Base-by-base conservation (phyloP, 75 land plant species). In the Picea glauca region DNA sequence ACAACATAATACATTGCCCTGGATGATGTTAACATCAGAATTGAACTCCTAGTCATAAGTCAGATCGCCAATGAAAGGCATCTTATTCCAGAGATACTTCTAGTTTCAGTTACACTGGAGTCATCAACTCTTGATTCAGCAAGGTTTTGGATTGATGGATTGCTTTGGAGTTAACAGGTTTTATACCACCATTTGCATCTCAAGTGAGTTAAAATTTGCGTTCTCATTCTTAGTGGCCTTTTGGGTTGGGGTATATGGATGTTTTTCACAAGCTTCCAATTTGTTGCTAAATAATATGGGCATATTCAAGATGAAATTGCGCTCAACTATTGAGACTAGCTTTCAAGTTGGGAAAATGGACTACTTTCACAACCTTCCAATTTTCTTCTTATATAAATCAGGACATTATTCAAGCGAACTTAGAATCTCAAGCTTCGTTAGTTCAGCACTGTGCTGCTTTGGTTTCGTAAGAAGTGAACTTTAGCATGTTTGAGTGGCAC, bases 211-310 rank as follows among this genome's bases (percentile, higher is more conserved):
- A 20, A 40, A 18, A 70, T 32, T 40, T 40, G 12, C 2, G 9
- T 70, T 20, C 7, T 38, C 38, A 38, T 38, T 70, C n/a, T 20
- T 20, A 40, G 12, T 23, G 40, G n/a, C 12, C n/a, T 18, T 20
- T 70, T 70, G 50, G 11, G 73, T 70, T 70, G 46, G 73, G 68
- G 73, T n/a, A 70, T 35, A 70, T 70, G 20, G 54, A 11, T 9
- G 20, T 40, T 70, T 70, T 32, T 35, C 21, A 40, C 50, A 18
- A 18, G 50, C n/a, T 70, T 40, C 21, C 9, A 70, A 46, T 70
- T 70, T 70, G 21, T 35, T 20, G 50, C 54, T 40, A 31, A 18
- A 23, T 20, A 38, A 30, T 3, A 13, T 68, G 46, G 72, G 20
- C 17, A 68, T 68, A 38, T 70, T n/a, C 20, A 68, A 68, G 50